A percentile compares a stretch with the other conserved stretches of the same genome.
phyloP scores from a whole-genome alignment of 2,329 filamentous ascomycete species.

The Neocatenulostroma microsporum region DNA sequence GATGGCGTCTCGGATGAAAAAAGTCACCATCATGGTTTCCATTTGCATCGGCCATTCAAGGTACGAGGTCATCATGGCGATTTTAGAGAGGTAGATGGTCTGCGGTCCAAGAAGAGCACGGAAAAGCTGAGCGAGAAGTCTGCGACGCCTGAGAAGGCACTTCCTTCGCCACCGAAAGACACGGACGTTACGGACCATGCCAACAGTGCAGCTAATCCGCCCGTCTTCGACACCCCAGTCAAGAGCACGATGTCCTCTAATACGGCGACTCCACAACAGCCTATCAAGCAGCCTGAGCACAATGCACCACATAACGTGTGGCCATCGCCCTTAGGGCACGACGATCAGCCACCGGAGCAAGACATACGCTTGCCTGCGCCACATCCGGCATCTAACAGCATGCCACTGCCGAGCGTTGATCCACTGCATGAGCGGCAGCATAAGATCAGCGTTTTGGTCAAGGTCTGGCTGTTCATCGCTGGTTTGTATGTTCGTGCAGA shows the following conservation, averaged over 20 bases:
- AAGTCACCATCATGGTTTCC: slow-evolving; percentile 30
- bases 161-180: slow-evolving; percentile 3
- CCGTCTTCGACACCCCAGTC: background rate
- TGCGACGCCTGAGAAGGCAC: background rate
- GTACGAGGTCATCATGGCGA: slow-evolving; percentile 15
- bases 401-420: slow-evolving; percentile 41
- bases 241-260: slow-evolving; percentile 3
- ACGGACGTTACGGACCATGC: slow-evolving; percentile 4
- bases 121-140: slow-evolving; percentile 9
- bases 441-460: slow-evolving; percentile 55
- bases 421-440: slow-evolving; percentile 47
- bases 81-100: slow-evolving; percentile 1
- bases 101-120: slow-evolving; percentile 12
- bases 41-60: slow-evolving; percentile 25
- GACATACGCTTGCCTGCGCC: slow-evolving; percentile 37
- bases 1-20: slow-evolving; percentile 32
- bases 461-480: slow-evolving; percentile 85
- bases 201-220: slow-evolving; percentile 2
- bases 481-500: slow-evolving; percentile 77
- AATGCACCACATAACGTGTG: slow-evolving; percentile 30
- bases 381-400: slow-evolving; percentile 27
- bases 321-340: slow-evolving; percentile 34
- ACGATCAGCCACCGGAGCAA: slow-evolving; percentile 36
- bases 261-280: slow-evolving; percentile 8
- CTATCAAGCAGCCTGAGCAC: slow-evolving; percentile 27